Base-by-base conservation (phyloP, 306 rosid species). In the Prunus fruticosa region DNA sequence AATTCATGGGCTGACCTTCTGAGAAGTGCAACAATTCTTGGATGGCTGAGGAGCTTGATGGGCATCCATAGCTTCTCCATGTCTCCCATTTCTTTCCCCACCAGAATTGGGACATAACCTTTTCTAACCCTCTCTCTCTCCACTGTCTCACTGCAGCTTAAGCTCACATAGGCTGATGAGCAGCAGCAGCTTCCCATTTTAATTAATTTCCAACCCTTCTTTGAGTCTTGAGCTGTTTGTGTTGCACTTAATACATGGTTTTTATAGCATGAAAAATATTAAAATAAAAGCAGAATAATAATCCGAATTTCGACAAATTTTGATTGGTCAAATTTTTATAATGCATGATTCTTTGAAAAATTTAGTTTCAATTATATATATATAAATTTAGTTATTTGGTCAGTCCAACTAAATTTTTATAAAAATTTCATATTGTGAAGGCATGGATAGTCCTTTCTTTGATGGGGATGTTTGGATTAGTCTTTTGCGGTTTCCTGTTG, bases 91-190 rank as follows among this genome's bases (percentile, higher is more conserved):
- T 75, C 73, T 76, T 64, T 83, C 20, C 84, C 87, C n/a, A 83
- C 87, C 13, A 78, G 58, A 73, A 86, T 45, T 20, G 86, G 90
- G 8, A 86, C 82, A 18, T 76, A 66, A 20, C 90, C 90, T 70
- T 73, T 86, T 46, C 87, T 79, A 34, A 6, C 71, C 41, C 19
- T 64, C 9, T 15, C 63, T 72, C 50, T 11, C n/a, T 1, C 52
- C 54, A 7, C 0, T 32, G 38, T 41, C 30, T 69, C 70, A 19
- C 2, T 57, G 25, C 34, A 11, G 34, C 71, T 56, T 20, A 9
- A 30, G 22, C 75, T 77, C 73, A 32, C 25, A 43, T 56, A 56
- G 57, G 58, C 19, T 25, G 34, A 13, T 4, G 69, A 67, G 3
- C 20, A 52, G 3, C 58, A 52, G 58, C n/a, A 52, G 58, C 58